A percentile compares a stretch with the other conserved stretches of the same genome.
phyloP scores from a whole-genome alignment of 768 basidiomycete species.

The Porphyrellus cyaneotinctus region DNA sequence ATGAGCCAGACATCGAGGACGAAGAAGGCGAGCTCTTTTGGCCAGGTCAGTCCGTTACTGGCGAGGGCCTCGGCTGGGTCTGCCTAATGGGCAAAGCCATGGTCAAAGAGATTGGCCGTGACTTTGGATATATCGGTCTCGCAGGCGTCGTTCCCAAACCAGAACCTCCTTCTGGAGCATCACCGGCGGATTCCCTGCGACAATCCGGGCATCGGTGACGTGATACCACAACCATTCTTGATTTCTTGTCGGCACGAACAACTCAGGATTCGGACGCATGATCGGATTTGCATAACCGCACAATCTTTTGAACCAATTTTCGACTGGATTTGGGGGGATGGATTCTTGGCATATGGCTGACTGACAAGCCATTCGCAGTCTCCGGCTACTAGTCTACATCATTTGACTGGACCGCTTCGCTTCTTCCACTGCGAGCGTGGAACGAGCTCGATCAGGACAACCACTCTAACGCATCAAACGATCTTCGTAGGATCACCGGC shows the following conservation, averaged over 20 bases:
- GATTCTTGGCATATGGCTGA: constrained; percentile 18
- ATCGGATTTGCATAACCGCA: constrained; percentile 23
- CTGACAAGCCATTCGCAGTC: constrained; percentile 10
- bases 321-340: constrained; percentile 19
- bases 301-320: constrained; percentile 28
- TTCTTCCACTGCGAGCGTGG: constrained; percentile 22
- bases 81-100: constrained; percentile 83
- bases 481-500: constrained; percentile 25
- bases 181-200: constrained; percentile 29
- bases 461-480: constrained; percentile 15
- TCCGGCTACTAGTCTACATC: constrained; percentile 5
- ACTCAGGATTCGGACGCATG: constrained; percentile 21
- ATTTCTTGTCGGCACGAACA: constrained; percentile 32
- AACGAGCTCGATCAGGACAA: constrained; percentile 21
- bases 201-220: constrained; percentile 33
- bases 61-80: constrained; percentile 83
- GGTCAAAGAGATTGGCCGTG: constrained; percentile 77
- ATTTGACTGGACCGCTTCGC: constrained; percentile 6
- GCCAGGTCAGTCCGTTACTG: constrained; percentile 69
- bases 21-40: constrained; percentile 85
- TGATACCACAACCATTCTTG: constrained; percentile 8
- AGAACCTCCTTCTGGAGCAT: constrained; percentile 35
- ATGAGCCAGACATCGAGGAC: constrained; percentile 80
- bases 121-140: constrained; percentile 68
- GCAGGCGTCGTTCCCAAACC: constrained; percentile 73